Evolutionary conservation across 495 filamentous ascomycete species (phyloP).

Genomic region (Neurospora tetrasperma): DNA sequence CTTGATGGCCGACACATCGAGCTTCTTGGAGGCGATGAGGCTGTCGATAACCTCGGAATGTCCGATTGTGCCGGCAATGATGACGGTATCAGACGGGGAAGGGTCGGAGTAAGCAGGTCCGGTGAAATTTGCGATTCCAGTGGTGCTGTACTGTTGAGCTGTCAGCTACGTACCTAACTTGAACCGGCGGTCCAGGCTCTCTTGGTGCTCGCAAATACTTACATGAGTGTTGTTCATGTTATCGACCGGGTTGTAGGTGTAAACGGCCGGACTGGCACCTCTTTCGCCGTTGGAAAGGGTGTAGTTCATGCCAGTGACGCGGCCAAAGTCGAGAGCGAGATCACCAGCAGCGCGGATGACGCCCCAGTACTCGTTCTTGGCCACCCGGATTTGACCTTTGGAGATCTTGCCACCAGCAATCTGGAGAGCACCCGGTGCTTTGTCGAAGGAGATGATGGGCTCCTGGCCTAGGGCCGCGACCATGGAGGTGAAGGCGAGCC

Average conservation of each 20-base stretch:
- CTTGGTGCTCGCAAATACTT: conserved; percentile 8
- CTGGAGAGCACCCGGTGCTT: conserved; percentile 27
- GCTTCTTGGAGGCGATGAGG: conserved; percentile 41
- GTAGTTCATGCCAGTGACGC: conserved; percentile 53
- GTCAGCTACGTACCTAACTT: not conserved
- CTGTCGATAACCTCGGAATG: conserved; percentile 49
- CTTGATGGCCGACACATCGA: conserved; percentile 43
- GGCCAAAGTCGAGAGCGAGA: conserved; percentile 60
- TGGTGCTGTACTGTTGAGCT: conserved; percentile 30
- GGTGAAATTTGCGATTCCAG: conserved; percentile 30
- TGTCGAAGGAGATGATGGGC: conserved; percentile 41
- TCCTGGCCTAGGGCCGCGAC: conserved; percentile 45
- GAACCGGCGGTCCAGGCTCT: not conserved
- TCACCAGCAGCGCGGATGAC: conserved; percentile 58
- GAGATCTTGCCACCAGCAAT: conserved; percentile 35
- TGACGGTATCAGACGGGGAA: conserved; percentile 38
- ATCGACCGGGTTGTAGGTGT: conserved; percentile 34
- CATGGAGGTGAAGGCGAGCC: conserved; percentile 19
- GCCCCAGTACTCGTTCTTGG: conserved; percentile 51
- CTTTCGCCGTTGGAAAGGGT: conserved; percentile 40
- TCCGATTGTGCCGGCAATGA: conserved; percentile 61
- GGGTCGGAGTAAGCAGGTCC: conserved; percentile 37
- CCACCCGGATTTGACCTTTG: conserved; percentile 41
- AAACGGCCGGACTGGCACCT: conserved; percentile 24
- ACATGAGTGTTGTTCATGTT: conserved; percentile 38